Percentiles rank a stretch among this genome's conserved stretches.
These are phyloP conservation scores for Leptographium flavum DNA, from an alignment of 2,329 filamentous ascomycete species.

Conservation along the genomic window DNA sequence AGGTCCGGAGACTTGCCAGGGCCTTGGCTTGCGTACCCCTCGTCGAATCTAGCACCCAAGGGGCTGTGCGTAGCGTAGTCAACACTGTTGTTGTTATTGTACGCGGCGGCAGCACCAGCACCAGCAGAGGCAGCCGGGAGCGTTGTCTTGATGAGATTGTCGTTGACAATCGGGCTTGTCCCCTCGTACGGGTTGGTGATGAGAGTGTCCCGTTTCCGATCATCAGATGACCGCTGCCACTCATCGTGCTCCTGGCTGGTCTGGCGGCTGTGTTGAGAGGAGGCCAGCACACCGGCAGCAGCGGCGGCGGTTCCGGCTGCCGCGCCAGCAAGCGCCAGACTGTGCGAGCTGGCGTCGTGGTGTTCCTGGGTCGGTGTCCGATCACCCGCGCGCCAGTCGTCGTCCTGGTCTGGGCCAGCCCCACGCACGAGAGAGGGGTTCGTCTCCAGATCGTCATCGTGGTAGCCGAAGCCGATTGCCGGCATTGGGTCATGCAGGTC, in stretches of 20 bases:
- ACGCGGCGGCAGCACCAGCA: conserved; percentile 19
- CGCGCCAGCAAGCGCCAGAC: conserved; percentile 38
- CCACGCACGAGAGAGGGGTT: conserved; percentile 77
- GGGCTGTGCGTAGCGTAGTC: conserved; percentile 41
- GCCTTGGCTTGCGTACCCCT: conserved; percentile 79
- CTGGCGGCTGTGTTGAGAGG: conserved; percentile 36
- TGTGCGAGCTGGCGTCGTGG: conserved; percentile 22
- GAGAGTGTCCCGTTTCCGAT: conserved; percentile 51
- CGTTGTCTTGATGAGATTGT: conserved; percentile 24
- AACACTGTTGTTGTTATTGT: conserved; percentile 2
- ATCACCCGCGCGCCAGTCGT: conserved; percentile 17
- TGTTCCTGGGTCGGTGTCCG: conserved; percentile 21
- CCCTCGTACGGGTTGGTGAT: conserved; percentile 55
- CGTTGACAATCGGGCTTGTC: conserved; percentile 43
- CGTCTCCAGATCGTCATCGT: conserved; percentile 55
- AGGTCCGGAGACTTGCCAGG: conserved; percentile 40
- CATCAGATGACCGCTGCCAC: conserved; percentile 46
- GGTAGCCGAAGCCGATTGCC: conserved; percentile 54
- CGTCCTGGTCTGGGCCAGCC: conserved; percentile 35
- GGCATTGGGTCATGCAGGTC: conserved; percentile 57
- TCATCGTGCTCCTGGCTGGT: conserved; percentile 46
- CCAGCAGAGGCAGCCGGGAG: conserved; percentile 14
- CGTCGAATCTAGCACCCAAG: conserved; percentile 52
- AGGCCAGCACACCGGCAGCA: conserved; percentile 32
- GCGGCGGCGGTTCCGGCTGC: conserved; percentile 33